These are phyloP conservation scores for Neoboletus magnificus DNA, from an alignment of 768 basidiomycete species.

Conservation along the genomic window DNA sequence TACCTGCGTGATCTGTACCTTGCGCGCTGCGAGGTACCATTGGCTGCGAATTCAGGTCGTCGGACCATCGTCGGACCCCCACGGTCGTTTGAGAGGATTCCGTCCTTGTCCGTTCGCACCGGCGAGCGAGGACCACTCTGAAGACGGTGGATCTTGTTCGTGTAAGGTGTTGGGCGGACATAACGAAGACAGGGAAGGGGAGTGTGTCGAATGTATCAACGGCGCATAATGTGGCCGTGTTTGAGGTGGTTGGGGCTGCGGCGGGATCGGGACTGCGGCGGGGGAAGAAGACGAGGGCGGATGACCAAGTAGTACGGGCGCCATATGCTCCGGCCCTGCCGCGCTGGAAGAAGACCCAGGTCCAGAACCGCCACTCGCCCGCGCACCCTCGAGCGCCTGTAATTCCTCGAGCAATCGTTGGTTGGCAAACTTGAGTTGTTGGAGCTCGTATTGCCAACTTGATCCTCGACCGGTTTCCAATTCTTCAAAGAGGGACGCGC, in stretches of 20 bases:
- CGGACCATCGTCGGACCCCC: constrained; percentile 25
- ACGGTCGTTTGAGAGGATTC: constrained; percentile 26
- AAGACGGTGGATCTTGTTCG: constrained; percentile 15
- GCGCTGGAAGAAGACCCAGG: background rate
- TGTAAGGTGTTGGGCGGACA: constrained; percentile 15
- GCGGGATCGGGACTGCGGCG: background rate
- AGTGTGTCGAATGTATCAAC: background rate
- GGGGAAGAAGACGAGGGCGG: background rate
- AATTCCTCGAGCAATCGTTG: constrained; percentile 61
- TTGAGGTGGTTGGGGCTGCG: background rate
- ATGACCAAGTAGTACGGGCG: background rate
- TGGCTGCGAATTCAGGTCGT: constrained; percentile 5
- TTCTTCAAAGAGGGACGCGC: constrained; percentile 64
- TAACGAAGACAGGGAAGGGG: background rate
- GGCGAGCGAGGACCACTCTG: constrained; percentile 29
- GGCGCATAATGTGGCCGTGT: constrained; percentile 2
- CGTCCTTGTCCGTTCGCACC: constrained; percentile 22
- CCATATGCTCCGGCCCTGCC: background rate
- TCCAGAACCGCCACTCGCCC: background rate
- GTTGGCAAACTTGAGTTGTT: constrained; percentile 76
- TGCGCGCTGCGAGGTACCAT: background rate
- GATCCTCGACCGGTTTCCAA: constrained; percentile 63
- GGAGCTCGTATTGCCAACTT: constrained; percentile 93
- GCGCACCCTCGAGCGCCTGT: constrained; percentile 34
- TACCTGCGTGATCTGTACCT: background rate